Evolutionary conservation across 441 rosid genomes (phyloP).

Genomic region (Erysimum cheiri): DNA sequence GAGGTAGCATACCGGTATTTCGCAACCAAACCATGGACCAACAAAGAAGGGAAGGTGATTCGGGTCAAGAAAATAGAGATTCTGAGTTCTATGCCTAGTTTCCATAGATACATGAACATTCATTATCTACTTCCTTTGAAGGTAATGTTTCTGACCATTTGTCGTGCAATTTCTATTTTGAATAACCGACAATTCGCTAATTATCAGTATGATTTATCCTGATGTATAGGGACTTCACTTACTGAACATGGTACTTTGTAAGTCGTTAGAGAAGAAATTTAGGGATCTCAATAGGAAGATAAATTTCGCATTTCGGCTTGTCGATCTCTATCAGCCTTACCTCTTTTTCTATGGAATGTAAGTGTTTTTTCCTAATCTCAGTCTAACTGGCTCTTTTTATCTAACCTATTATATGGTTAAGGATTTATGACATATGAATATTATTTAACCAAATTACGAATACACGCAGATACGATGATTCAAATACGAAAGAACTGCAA

Average conservation of each 20-base stretch:
- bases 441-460: neutral
- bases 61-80: conserved; percentile 28
- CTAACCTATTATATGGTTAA: neutral
- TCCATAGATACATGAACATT: conserved; percentile 43
- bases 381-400: neutral
- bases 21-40: conserved; percentile 46
- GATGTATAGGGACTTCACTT: conserved; percentile 59
- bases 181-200: neutral
- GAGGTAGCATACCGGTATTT: conserved; percentile 39
- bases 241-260: conserved; percentile 59
- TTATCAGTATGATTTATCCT: neutral
- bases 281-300: conserved; percentile 54
- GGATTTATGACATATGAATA: neutral
- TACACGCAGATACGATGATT: conserved; percentile 37
- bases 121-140: conserved; percentile 33
- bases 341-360: conserved; percentile 44
- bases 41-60: conserved; percentile 44
- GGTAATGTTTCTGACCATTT: conserved; percentile 19
- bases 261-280: conserved; percentile 48
- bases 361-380: conserved; percentile 6
- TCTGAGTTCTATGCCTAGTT: conserved; percentile 43
- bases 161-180: neutral
- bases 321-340: conserved; percentile 43
- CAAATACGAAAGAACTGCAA: conserved; percentile 24
- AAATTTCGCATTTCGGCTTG: conserved; percentile 33